Conservation (phyloP, 352 stramenopile species). For the Thalassiosira sp. region DNA sequence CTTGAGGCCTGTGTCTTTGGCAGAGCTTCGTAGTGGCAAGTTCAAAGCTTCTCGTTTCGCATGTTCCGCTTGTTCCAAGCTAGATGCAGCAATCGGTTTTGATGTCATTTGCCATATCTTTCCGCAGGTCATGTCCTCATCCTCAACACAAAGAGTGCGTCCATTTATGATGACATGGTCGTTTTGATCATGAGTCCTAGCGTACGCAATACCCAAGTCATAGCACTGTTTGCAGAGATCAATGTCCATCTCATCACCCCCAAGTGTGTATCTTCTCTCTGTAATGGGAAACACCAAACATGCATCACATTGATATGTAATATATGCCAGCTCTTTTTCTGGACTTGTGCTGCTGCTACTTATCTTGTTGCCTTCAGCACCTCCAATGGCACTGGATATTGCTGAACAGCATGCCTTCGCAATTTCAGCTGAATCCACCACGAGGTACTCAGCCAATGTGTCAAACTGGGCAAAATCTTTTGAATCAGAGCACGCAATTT, state of each 20-base stretch:
- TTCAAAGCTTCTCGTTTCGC: constrained; percentile 37
- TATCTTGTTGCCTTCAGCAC: neutral
- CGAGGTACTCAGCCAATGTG: constrained; percentile 46
- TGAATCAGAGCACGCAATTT: constrained; percentile 52
- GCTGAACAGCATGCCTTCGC: constrained; percentile 37
- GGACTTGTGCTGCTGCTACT: constrained; percentile 10
- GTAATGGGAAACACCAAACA: constrained; percentile 71
- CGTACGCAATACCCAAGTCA: constrained; percentile 51
- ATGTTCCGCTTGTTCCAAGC: constrained; percentile 49
- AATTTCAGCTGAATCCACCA: constrained; percentile 42
- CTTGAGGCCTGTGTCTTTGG: constrained; percentile 20
- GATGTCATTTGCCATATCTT: constrained; percentile 62
- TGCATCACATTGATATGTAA: constrained; percentile 57
- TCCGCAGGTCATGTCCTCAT: constrained; percentile 63
- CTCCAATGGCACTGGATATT: constrained; percentile 22
- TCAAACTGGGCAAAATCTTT: constrained; percentile 55
- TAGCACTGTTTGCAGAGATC: constrained; percentile 82
- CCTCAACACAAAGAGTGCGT: constrained; percentile 52
- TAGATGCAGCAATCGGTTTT: constrained; percentile 40
- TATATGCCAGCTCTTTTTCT: constrained; percentile 31
- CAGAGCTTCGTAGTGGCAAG: constrained; percentile 32
- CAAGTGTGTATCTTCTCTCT: constrained; percentile 68
- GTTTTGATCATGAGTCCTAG: constrained; percentile 32
- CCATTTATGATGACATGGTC: constrained; percentile 61
- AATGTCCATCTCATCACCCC: constrained; percentile 74